Conservation (phyloP, 805 yeast species). For the Trichomonascus vanleenenianus region DNA sequence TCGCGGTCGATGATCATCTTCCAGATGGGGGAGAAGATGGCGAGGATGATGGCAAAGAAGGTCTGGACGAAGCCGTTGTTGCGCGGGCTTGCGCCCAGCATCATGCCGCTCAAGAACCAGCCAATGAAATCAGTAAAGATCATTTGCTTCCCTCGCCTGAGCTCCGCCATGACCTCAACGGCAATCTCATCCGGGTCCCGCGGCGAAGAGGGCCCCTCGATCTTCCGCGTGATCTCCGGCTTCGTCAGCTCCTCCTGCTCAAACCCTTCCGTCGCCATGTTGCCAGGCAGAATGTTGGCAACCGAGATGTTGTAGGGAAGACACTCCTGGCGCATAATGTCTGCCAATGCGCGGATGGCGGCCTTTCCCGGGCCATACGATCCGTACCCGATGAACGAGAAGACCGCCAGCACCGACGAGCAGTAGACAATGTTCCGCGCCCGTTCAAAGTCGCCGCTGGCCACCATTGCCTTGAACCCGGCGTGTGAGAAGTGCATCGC, state of each 20-base stretch:
- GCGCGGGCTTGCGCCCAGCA: conserved; percentile 66
- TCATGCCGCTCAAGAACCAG: conserved; percentile 63
- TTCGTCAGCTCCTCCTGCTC: conserved; percentile 73
- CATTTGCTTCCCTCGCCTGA: conserved; percentile 61
- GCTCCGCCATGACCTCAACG: conserved; percentile 43
- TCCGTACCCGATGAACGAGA: conserved; percentile 83
- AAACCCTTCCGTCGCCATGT: conserved; percentile 83
- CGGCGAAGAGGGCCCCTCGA: conserved; percentile 80
- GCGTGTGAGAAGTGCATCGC: conserved; percentile 67
- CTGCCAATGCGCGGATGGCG: conserved; percentile 69
- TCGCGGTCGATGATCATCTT: conserved; percentile 44
- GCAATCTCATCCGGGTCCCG: conserved; percentile 64
- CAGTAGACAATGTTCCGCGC: conserved; percentile 49
- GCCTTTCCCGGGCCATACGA: conserved; percentile 88
- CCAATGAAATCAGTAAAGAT: conserved; percentile 80
- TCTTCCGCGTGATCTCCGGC: conserved; percentile 70
- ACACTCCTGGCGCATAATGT: conserved; percentile 75
- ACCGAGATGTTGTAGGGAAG: conserved; percentile 59
- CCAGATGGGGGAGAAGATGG: conserved; percentile 54
- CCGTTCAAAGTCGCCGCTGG: conserved; percentile 4
- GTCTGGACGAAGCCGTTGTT: conserved; percentile 46
- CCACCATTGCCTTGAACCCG: conserved; percentile 29
- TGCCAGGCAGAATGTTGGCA: conserved; percentile 78
- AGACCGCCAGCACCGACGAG: conserved; percentile 75
- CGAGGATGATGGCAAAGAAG: conserved; percentile 40